Evolutionary conservation across 2,329 filamentous ascomycete genomes (phyloP).

Genomic region (Whalleya microplaca): DNA sequence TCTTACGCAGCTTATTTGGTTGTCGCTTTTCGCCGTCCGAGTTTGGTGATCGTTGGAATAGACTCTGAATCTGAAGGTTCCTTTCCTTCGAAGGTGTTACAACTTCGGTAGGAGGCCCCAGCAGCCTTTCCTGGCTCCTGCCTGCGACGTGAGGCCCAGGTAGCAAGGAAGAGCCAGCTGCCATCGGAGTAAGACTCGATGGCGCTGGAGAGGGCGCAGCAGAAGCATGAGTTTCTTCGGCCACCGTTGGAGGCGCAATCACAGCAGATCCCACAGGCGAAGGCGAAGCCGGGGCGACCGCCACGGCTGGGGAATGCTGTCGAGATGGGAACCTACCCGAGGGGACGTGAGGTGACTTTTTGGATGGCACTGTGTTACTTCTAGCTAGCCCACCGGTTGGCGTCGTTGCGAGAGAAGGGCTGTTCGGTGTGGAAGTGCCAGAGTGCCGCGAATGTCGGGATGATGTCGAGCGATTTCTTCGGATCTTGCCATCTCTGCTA

Average conservation of each 20-base stretch:
- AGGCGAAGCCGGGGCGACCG: constrained; percentile 50
- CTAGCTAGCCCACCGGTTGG: constrained; percentile 60
- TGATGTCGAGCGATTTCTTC: constrained; percentile 89
- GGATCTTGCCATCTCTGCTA: constrained; percentile 75
- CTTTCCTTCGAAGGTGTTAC: constrained; percentile 68
- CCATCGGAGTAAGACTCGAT: constrained; percentile 37
- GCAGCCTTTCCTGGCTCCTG: constrained; percentile 54
- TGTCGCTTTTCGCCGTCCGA: constrained; percentile 68
- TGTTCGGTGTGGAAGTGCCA: constrained; percentile 70
- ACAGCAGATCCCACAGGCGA: constrained; percentile 51
- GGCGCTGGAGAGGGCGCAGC: constrained; percentile 32
- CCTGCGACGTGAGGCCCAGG: constrained; percentile 40
- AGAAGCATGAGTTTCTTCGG: constrained; percentile 32
- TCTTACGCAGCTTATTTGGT: constrained; percentile 93
- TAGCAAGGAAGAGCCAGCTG: constrained; percentile 33
- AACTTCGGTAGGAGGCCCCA: constrained; percentile 46
- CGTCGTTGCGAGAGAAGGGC: constrained; percentile 57
- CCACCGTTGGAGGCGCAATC: constrained; percentile 38
- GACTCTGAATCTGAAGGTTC: constrained; percentile 68
- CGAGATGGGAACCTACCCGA: constrained; percentile 66
- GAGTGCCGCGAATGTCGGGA: constrained; percentile 84
- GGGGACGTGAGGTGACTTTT: constrained; percentile 75
- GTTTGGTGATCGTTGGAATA: constrained; percentile 73
- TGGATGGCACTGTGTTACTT: constrained; percentile 93
- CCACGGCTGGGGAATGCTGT: constrained; percentile 38